Percentiles rank a stretch among this genome's conserved stretches.
Evolutionary conservation across 208 protist genomes (phyloP).

Genomic region (Crithidia bombi): DNA sequence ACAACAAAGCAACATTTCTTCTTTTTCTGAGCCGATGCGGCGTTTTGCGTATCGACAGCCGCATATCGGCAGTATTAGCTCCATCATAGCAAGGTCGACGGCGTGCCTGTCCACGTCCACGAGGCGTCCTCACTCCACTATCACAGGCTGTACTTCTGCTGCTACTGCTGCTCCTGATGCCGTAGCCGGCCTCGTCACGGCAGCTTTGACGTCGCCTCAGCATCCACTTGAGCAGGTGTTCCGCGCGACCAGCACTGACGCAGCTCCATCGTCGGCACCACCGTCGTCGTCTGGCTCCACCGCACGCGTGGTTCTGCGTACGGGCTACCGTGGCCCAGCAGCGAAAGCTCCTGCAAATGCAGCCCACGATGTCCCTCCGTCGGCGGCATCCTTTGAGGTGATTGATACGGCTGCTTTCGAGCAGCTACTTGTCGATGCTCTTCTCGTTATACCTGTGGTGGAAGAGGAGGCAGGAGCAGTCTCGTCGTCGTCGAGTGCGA

Average conservation of each 20-base stretch:
- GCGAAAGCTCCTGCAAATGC: not conserved
- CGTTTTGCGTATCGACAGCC: not conserved
- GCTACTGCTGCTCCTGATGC: not conserved
- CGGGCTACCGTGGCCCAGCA: conserved; percentile 1
- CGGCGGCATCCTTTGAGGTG: conserved; percentile 33
- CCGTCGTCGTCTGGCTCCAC: not conserved
- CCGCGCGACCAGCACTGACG: not conserved
- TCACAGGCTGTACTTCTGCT: not conserved
- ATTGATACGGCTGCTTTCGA: conserved; percentile 27
- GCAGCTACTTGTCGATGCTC: conserved; percentile 28
- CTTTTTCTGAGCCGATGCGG: no score
- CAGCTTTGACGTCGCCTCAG: conserved; percentile 13
- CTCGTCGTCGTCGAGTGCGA: not conserved
- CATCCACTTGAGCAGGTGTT: conserved; percentile 18
- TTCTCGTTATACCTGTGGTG: conserved; percentile 13
- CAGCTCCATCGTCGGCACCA: not conserved
- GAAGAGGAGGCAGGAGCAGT: not conserved
- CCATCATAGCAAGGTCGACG: not conserved
- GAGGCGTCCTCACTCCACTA: no score
- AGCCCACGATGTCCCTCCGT: not conserved
- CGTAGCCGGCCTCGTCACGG: not conserved
- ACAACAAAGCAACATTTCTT: no score
- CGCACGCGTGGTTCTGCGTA: conserved; percentile 16
- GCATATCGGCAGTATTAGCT: not conserved
- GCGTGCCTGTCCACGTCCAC: no score